phyloP scores from a whole-genome alignment of 352 stramenopile genomes.

The Pythium apleroticum region DNA sequence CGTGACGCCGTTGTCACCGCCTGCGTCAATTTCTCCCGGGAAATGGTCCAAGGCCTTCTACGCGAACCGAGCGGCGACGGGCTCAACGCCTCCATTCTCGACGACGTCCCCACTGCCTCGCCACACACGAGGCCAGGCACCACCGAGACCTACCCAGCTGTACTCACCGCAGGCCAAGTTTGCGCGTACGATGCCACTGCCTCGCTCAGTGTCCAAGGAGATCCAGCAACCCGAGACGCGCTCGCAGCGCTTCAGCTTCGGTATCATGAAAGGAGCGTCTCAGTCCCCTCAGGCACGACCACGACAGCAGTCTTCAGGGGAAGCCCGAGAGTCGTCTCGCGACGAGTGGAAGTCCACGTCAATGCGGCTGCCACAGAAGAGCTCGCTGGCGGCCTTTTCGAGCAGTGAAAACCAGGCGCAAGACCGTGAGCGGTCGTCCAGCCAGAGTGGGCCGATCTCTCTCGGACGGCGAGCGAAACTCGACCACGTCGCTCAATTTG shows the following conservation, averaged over 20 bases:
- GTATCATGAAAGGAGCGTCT: conserved; percentile 15
- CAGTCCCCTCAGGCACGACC: conserved; percentile 5
- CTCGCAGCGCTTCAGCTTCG: conserved; percentile 22
- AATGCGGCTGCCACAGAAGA: background rate
- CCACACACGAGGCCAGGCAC: background rate
- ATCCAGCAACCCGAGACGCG: background rate
- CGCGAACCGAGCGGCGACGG: conserved; percentile 11
- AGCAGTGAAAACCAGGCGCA: conserved; percentile 33
- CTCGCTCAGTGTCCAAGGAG: conserved; percentile 13
- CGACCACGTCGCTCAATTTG: conserved; percentile 35
- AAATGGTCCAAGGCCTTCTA: conserved; percentile 28
- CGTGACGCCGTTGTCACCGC: background rate
- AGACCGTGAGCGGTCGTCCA: conserved; percentile 7
- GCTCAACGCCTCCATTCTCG: background rate
- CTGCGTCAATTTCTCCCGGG: background rate
- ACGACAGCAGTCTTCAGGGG: conserved; percentile 14
- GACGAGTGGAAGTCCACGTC: conserved; percentile 13
- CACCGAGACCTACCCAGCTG: background rate
- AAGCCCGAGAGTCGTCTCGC: background rate
- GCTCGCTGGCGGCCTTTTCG: background rate
- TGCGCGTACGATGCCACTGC: conserved; percentile 19
- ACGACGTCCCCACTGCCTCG: conserved; percentile 1
- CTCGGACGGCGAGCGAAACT: conserved; percentile 35
- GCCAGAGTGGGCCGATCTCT: conserved; percentile 9
- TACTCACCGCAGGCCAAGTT: conserved; percentile 4